Percentiles rank a stretch among this genome's conserved stretches.
These are phyloP conservation scores for Paragyromitra xinjiangensis DNA, from an alignment of 495 filamentous ascomycete genomes.

Conservation along the genomic window DNA sequence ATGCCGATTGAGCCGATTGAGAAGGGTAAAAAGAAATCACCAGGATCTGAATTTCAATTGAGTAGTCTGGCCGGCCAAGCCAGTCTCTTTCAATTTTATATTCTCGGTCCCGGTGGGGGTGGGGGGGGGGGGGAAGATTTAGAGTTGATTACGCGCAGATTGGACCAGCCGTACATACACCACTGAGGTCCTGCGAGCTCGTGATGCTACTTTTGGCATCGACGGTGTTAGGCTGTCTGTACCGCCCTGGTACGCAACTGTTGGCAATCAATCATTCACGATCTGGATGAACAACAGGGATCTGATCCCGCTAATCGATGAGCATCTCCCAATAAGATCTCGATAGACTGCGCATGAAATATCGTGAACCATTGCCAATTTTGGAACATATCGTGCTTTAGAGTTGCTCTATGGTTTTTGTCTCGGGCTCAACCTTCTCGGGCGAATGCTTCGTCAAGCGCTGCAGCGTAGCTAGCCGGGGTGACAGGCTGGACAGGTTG, in stretches of 20 bases:
- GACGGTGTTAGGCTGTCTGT: constrained; percentile 20
- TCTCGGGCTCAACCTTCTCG: constrained; percentile 29
- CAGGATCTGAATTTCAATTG: constrained; percentile 30
- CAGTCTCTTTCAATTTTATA: constrained; percentile 15
- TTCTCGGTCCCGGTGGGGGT: constrained; percentile 14
- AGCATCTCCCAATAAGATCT: constrained; percentile 53
- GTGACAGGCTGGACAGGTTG: constrained; percentile 47
- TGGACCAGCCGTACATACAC: constrained; percentile 13
- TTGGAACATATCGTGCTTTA: constrained; percentile 44
- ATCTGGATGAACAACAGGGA: constrained; percentile 54
- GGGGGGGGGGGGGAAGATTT: constrained; percentile 21
- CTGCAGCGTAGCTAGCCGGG: constrained; percentile 31
- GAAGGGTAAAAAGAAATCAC: constrained; percentile 38
- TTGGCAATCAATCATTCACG: constrained; percentile 51
- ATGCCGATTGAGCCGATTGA: constrained; percentile 45
- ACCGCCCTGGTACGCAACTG: constrained; percentile 20
- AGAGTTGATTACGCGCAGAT: constrained; percentile 36
- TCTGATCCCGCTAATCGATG: constrained; percentile 52
- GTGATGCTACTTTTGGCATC: constrained; percentile 23
- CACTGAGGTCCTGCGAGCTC: constrained; percentile 20
- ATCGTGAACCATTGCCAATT: constrained; percentile 48
- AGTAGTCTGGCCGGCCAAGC: constrained; percentile 37
- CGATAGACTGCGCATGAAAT: constrained; percentile 44
- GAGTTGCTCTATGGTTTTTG: constrained; percentile 36
- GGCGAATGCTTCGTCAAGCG: constrained; percentile 25